phyloP scores from a whole-genome alignment of 1,284 basidiomycete species.

The Sanghuangporus sanghuang region DNA sequence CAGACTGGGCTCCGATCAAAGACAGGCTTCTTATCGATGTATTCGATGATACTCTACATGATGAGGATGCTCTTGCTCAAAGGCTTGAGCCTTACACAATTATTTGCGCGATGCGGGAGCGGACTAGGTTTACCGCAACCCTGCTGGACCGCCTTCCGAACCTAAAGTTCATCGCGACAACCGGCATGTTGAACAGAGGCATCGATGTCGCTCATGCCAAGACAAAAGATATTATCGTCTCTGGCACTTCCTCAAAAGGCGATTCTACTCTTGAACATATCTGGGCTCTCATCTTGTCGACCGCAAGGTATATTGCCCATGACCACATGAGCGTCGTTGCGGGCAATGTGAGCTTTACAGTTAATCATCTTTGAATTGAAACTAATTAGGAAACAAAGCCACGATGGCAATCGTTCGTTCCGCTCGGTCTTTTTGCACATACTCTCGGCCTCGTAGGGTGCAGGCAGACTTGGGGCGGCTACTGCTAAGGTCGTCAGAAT shows the following conservation, averaged over 20 bases:
- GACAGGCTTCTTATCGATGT: slow-evolving; percentile 39
- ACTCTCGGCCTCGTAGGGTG: slow-evolving; percentile 56
- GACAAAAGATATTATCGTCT: slow-evolving; percentile 48
- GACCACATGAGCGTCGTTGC: slow-evolving; percentile 40
- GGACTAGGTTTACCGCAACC: slow-evolving; percentile 49
- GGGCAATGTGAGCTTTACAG: not conserved
- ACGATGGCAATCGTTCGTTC: slow-evolving; percentile 52
- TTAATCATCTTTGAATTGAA: slow-evolving; percentile 20
- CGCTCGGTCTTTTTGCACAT: slow-evolving; percentile 46
- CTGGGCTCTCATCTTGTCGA: slow-evolving; percentile 59
- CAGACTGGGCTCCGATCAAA: slow-evolving; percentile 46
- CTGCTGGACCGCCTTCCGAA: slow-evolving; percentile 52
- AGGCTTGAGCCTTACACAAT: slow-evolving; percentile 49
- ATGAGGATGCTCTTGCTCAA: slow-evolving; percentile 44
- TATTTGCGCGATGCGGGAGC: slow-evolving; percentile 64
- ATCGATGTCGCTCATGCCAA: slow-evolving; percentile 47
- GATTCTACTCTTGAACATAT: slow-evolving; percentile 52
- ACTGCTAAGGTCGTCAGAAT: slow-evolving; percentile 37
- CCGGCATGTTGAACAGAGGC: slow-evolving; percentile 44
- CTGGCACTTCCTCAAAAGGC: slow-evolving; percentile 43
- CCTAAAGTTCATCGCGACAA: slow-evolving; percentile 54
- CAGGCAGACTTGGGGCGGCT: slow-evolving; percentile 48
- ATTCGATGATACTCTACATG: slow-evolving; percentile 45
- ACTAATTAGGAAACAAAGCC: slow-evolving; percentile 37
- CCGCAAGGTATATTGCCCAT: slow-evolving; percentile 43